These are phyloP conservation scores for Verticillium nonalfalfae DNA, from an alignment of 2,329 filamentous ascomycete species.

Conservation along the genomic window DNA sequence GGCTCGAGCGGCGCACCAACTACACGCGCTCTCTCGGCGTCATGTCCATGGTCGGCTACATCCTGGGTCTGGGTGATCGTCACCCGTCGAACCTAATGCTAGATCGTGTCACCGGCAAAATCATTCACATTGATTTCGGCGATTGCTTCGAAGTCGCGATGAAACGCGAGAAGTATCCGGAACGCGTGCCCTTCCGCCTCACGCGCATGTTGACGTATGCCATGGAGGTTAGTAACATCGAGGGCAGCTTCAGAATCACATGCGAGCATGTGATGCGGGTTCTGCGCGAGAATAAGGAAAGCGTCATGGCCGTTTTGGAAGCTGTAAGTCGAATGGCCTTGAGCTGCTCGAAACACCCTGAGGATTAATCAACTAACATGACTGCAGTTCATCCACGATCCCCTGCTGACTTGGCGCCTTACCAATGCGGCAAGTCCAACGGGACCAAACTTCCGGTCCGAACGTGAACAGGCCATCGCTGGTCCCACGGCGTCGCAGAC, in stretches of 20 bases:
- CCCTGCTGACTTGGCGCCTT: constrained; percentile 95
- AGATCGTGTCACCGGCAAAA: constrained; percentile 90
- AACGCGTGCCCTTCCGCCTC: constrained; percentile 93
- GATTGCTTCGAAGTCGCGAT: constrained; percentile 99
- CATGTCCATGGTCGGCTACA: constrained; percentile 99
- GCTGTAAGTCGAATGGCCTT: constrained; percentile 50
- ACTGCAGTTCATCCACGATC: constrained; percentile 90
- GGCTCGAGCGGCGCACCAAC: constrained; percentile 96
- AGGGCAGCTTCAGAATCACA: constrained; percentile 95
- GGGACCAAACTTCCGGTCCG: constrained; percentile 61
- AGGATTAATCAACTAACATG: constrained; percentile 13
- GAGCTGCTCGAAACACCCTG: neutral
- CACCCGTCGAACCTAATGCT: constrained; percentile 98
- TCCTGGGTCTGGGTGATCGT: constrained; percentile 90
- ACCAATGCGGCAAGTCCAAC: constrained; percentile 56
- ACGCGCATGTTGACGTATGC: constrained; percentile 99
- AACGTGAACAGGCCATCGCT: constrained; percentile 48
- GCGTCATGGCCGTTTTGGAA: constrained; percentile 95
- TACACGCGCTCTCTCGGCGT: constrained; percentile 96
- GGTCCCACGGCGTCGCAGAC: constrained; percentile 25
- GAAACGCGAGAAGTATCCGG: constrained; percentile 98
- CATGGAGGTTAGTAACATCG: constrained; percentile 99
- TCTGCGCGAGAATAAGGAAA: constrained; percentile 93
- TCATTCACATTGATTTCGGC: constrained; percentile 98
- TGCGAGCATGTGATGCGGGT: constrained; percentile 99